Evolutionary conservation across 768 basidiomycete genomes (phyloP).

Genomic region (Pleurotus cornucopiae): DNA sequence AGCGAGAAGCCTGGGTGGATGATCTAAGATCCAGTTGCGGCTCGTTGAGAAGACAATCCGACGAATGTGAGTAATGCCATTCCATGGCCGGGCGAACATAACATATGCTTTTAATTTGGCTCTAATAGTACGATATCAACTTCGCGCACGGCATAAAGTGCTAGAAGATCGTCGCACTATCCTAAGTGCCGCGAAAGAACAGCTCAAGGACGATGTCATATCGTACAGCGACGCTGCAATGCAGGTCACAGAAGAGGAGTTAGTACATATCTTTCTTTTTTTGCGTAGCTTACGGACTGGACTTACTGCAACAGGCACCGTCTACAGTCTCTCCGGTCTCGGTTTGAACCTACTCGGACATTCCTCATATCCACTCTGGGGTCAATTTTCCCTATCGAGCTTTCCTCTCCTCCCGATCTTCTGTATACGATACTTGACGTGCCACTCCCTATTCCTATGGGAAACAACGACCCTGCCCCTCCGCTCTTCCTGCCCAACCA

Average conservation of each 20-base stretch:
- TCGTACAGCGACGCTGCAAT: constrained; percentile 22
- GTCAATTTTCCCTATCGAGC: constrained; percentile 84
- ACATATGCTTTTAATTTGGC: constrained; percentile 2
- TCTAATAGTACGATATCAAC: constrained; percentile 25
- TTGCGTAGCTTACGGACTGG: constrained; percentile 4
- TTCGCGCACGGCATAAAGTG: constrained; percentile 21
- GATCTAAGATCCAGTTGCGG: constrained; percentile 41
- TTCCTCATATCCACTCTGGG: constrained; percentile 69
- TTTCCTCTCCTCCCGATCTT: constrained; percentile 78
- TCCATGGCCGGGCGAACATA: not conserved
- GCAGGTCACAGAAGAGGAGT: constrained; percentile 37
- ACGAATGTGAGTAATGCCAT: constrained; percentile 38
- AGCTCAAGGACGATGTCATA: constrained; percentile 27
- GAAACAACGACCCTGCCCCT: constrained; percentile 76
- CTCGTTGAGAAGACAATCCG: constrained; percentile 36
- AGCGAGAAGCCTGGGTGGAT: constrained; percentile 54
- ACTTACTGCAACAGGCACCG: constrained; percentile 35
- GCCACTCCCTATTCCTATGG: constrained; percentile 85
- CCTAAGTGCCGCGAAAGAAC: constrained; percentile 38
- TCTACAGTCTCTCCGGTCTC: constrained; percentile 41
- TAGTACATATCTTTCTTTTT: constrained; percentile 11
- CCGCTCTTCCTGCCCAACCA: constrained; percentile 65
- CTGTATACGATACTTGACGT: constrained; percentile 84
- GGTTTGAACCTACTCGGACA: constrained; percentile 51
- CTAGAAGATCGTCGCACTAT: constrained; percentile 37